Evolutionary conservation across 169 alveolate species (phyloP).

Genomic region (Plasmodium gaboni): DNA sequence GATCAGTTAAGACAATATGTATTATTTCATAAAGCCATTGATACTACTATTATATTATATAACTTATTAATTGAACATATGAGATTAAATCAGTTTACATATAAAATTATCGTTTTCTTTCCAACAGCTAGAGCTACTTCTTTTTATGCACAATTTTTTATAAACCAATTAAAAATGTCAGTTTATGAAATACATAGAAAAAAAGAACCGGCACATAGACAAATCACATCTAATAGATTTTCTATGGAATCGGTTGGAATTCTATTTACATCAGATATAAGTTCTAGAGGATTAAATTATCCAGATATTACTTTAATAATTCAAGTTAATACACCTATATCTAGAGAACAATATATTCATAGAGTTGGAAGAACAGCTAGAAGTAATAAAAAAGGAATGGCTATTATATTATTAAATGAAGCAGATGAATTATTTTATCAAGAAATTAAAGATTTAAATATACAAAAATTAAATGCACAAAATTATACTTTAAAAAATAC

Average conservation of each 20-base stretch:
- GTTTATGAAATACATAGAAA: slow-evolving; percentile 80
- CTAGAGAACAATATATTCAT: slow-evolving; percentile 95
- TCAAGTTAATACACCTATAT: slow-evolving; percentile 96
- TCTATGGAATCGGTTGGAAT: slow-evolving; percentile 79
- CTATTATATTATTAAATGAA: slow-evolving; percentile 80
- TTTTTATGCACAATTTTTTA: slow-evolving; percentile 78
- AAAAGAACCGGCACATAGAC: slow-evolving; percentile 76
- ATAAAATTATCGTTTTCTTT: slow-evolving; percentile 78
- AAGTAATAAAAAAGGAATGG: slow-evolving; percentile 93
- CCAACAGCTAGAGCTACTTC: slow-evolving; percentile 82
- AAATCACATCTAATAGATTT: slow-evolving; percentile 75
- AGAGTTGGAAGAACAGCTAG: slow-evolving; percentile 99
- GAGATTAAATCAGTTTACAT: slow-evolving; percentile 70
- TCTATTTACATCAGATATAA: slow-evolving; percentile 94
- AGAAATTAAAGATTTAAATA: slow-evolving; percentile 74
- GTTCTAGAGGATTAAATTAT: slow-evolving; percentile 98
- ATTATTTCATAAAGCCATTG: slow-evolving; percentile 76
- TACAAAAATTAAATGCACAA: slow-evolving; percentile 49
- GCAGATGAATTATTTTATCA: slow-evolving; percentile 78
- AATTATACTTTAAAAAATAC: slow-evolving; percentile 67
- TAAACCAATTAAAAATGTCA: slow-evolving; percentile 78
- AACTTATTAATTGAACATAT: slow-evolving; percentile 77
- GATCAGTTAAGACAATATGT: slow-evolving; percentile 77
- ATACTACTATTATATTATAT: slow-evolving; percentile 77
- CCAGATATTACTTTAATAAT: slow-evolving; percentile 97